A percentile compares a stretch with the other conserved stretches of the same genome.
Evolutionary conservation across 2,329 filamentous ascomycete genomes (phyloP).

Genomic region (Arthrobotrys iridis): DNA sequence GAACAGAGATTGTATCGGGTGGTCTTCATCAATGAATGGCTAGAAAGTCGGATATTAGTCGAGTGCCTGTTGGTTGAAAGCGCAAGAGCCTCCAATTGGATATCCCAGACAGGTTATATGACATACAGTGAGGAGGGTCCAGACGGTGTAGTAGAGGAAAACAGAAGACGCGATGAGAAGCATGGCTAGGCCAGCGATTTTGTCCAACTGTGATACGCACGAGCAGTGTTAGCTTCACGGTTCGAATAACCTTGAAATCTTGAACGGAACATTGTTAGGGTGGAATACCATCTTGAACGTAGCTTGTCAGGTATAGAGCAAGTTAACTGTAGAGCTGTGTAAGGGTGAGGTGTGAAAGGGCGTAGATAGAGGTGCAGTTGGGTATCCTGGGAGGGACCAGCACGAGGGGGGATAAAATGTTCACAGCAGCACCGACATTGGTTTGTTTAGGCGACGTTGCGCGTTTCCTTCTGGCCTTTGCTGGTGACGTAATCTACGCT

Average conservation of each 20-base stretch:
- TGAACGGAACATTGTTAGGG: not conserved
- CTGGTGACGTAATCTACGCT: conserved; percentile 33
- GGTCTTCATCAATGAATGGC: conserved; percentile 97
- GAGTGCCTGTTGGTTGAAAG: not conserved
- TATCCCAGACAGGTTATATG: conserved; percentile 7
- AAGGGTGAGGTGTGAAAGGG: not conserved
- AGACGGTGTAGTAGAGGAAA: conserved; percentile 94
- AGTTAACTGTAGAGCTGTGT: not conserved
- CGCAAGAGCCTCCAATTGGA: conserved; percentile 11
- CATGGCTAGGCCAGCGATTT: conserved; percentile 80
- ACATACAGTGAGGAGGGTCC: conserved; percentile 94
- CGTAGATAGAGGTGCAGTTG: not conserved
- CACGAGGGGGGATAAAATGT: conserved; percentile 23
- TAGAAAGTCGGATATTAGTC: conserved; percentile 61
- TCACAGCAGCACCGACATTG: conserved; percentile 4
- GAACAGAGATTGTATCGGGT: conserved; percentile 93
- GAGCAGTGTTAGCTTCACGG: conserved; percentile 10
- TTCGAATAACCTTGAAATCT: not conserved
- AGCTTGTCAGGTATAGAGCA: not conserved
- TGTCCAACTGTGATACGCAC: conserved; percentile 76
- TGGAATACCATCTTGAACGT: conserved; percentile 45
- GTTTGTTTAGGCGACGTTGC: conserved; percentile 53
- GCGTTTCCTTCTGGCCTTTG: conserved; percentile 25
- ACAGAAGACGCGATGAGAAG: conserved; percentile 76
- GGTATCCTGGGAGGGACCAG: not conserved